Evolutionary conservation across 2,329 filamentous ascomycete species (phyloP), one percentile per base, ranked within the genome.

Genomic region (Aspergillus unguis): DNA sequence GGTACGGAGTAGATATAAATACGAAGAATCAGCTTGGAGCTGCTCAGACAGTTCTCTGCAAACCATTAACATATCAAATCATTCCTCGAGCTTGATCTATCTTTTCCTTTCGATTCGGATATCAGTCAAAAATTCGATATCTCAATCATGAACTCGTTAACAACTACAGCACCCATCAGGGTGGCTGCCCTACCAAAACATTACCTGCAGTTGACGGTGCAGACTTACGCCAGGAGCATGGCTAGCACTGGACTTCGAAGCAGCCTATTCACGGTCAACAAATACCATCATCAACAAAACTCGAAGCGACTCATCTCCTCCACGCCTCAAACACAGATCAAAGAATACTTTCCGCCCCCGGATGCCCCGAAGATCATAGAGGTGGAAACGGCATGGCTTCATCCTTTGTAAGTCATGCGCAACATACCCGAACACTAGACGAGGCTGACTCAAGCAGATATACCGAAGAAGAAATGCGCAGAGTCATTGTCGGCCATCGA

Each of bases 391-490:
- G 81, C 85, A 56, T 91, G 87, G 86, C 80, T 80, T 31, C 86
- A 88, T 65, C 85, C 85, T 55, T 80, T 76, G 71, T 76, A 71
- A 55, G 72, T 55, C 10, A 2, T 6, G 10, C 9, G 27, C 6
- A 5, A 3, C 26, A 6, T 23, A 4, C 2, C 33, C 10, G 4
- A 33, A 25, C 8, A n/a, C 7, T 1, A 11, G 23, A 11, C 7
- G 7, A 40, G 4, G 44, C 23, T 45, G 11, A 37, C 17, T 5
- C n/a, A 17, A 32, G 11, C 44, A 75, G 72, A 11, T 95, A 89
- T 70, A 88, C 87, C 28, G 80, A 87, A 65, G 79, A 87, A 57
- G 86, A 96, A 69, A 94, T 97, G 87, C 77, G 81, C 26, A 67
- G 71, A 25, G 83, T 97, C 45, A 77, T 79, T 42, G 83, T 92